These are phyloP conservation scores for Sungouiella thailandica DNA, from an alignment of 805 yeast species.

Conservation along the genomic window DNA sequence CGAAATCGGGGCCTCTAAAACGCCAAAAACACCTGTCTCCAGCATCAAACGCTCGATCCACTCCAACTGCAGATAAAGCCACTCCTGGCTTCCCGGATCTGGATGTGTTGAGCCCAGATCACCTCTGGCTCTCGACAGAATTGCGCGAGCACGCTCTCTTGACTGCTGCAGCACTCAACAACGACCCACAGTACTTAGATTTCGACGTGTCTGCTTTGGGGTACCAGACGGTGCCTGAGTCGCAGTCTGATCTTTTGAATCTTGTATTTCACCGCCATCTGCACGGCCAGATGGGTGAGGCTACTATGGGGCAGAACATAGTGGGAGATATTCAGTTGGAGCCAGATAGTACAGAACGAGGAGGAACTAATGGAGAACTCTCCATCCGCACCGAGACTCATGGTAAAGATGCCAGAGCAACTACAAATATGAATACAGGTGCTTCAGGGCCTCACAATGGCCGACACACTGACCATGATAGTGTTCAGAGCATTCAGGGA, in stretches of 20 bases:
- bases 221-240: conserved; percentile 10
- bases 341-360: too few relatives aligned
- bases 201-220: conserved; percentile 20
- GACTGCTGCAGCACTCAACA: conserved; percentile 67
- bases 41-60: too few relatives aligned
- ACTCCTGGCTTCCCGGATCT: conserved; percentile 5
- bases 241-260: conserved; percentile 45
- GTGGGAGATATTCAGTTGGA: too few relatives aligned
- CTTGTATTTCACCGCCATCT: conserved; percentile 47
- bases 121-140: conserved; percentile 69
- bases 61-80: conserved; percentile 1
- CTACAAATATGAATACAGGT: too few relatives aligned
- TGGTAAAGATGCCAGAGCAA: too few relatives aligned
- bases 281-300: conserved; percentile 6
- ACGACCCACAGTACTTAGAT: conserved; percentile 55
- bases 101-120: conserved; percentile 31
- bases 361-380: not conserved
- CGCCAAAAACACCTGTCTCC: too few relatives aligned
- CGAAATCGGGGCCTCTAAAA: too few relatives aligned
- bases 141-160: conserved; percentile 65
- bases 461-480: too few relatives aligned
- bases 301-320: too few relatives aligned
- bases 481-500: too few relatives aligned
- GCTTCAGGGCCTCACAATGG: too few relatives aligned
- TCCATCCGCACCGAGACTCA: conserved; percentile 5